These are phyloP conservation scores for Colletotrichum sidae DNA, from an alignment of 2,329 filamentous ascomycete species.

Conservation along the genomic window DNA sequence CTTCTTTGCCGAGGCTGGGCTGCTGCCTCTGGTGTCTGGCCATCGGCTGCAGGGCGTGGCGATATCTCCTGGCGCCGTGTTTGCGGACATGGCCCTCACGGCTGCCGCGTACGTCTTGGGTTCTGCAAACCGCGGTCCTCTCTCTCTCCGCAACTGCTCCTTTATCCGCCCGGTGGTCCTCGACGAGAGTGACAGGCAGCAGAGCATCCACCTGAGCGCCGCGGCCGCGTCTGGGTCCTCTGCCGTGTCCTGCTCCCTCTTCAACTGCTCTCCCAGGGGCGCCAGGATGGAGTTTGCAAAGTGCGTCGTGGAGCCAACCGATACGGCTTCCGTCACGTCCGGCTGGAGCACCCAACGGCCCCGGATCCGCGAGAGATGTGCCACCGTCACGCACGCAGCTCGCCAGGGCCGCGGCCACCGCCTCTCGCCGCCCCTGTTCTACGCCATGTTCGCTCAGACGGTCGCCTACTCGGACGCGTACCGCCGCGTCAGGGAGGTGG, in stretches of 20 bases:
- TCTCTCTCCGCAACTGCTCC: neutral
- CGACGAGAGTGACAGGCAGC: neutral
- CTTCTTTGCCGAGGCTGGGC: neutral
- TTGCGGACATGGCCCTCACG: slow-evolving; percentile 4
- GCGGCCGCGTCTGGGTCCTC: no score
- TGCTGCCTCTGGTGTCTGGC: slow-evolving; percentile 8
- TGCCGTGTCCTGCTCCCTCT: no score
- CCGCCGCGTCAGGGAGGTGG: neutral
- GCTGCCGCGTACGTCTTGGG: slow-evolving; percentile 2
- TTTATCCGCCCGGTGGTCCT: neutral
- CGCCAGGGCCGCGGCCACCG: neutral
- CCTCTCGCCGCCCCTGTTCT: slow-evolving; percentile 12
- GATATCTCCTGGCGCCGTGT: slow-evolving; percentile 2
- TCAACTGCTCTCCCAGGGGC: no score
- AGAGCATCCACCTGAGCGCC: neutral
- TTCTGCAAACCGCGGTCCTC: neutral
- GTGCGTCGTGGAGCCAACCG: no score
- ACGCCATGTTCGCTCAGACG: slow-evolving; percentile 2
- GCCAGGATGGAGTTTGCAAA: no score
- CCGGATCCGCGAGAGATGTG: no score
- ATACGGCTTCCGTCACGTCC: no score
- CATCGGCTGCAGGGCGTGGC: slow-evolving; percentile 7
- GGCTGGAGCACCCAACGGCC: no score
- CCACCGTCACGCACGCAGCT: no score
- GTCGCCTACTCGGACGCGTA: slow-evolving; percentile 1